Conservation (phyloP, 2,329 filamentous ascomycete genomes). For the Cladophialophora exuberans region DNA sequence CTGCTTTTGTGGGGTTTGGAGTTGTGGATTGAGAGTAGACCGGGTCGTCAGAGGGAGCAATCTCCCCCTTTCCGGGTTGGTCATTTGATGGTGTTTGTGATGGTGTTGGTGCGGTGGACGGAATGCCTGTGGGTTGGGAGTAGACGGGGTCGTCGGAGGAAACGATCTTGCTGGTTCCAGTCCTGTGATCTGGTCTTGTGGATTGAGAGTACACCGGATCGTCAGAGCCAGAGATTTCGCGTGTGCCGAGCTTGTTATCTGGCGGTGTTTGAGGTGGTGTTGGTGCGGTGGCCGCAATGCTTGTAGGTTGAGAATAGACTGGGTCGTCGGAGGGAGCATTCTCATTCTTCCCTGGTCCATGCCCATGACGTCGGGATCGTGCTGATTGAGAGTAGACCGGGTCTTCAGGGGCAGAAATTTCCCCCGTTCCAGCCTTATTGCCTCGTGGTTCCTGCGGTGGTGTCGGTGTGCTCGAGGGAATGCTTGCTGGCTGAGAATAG, state of each 20-base stretch:
- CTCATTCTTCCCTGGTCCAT: background rate
- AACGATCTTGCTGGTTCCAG: background rate
- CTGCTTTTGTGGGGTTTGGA: conserved; percentile 1
- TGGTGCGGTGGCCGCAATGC: background rate
- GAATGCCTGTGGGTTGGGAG: conserved; percentile 14
- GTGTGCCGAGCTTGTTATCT: too few species aligned
- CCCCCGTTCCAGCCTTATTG: background rate
- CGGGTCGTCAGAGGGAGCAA: conserved; percentile 1
- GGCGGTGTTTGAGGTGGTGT: too few species aligned
- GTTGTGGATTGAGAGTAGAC: conserved; percentile 13
- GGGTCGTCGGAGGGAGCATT: background rate
- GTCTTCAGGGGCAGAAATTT: background rate
- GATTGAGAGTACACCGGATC: too few species aligned
- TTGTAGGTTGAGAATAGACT: background rate
- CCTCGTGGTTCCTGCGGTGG: background rate
- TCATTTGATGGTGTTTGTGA: background rate
- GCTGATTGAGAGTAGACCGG: conserved; percentile 8
- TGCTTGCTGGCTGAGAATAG: conserved; percentile 4
- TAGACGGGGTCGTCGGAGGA: conserved; percentile 9
- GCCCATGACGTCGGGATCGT: too few species aligned
- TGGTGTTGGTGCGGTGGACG: background rate
- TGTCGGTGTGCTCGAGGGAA: background rate
- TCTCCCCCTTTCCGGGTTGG: background rate
- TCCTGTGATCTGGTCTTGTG: background rate
- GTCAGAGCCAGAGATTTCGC: too few species aligned